Percentiles rank a stretch among this genome's conserved stretches.
Evolutionary conservation across 2,329 filamentous ascomycete species (phyloP).

Genomic region (Akanthomyces muscarius): DNA sequence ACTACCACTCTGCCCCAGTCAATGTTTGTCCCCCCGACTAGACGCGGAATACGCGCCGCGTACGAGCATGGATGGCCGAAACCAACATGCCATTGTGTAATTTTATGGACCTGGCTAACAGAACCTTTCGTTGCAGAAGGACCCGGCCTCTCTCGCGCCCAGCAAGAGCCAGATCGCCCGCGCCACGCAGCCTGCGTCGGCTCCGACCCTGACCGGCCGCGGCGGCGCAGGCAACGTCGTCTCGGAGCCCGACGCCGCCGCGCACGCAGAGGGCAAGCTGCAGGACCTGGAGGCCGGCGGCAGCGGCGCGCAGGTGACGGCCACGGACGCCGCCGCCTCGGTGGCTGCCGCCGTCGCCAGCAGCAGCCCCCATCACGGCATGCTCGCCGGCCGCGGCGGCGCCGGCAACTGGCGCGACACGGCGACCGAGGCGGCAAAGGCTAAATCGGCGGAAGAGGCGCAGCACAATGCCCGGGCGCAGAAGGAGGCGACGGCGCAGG

Average conservation of each 20-base stretch:
- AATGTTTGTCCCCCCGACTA: constrained; percentile 2
- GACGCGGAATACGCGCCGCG: background rate
- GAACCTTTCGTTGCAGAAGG: background rate
- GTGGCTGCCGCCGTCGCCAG: constrained; percentile 3
- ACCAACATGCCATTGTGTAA: background rate
- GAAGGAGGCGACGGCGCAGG: constrained; percentile 30
- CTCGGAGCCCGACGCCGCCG: constrained; percentile 26
- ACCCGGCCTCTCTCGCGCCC: background rate
- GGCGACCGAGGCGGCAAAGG: background rate
- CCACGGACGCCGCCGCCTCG: constrained; percentile 23
- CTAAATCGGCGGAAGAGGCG: background rate
- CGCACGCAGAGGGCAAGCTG: constrained; percentile 19
- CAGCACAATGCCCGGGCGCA: constrained; percentile 22
- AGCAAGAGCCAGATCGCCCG: background rate
- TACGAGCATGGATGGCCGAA: background rate
- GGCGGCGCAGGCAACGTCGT: constrained; percentile 54
- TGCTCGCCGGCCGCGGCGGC: constrained; percentile 43
- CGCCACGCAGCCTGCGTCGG: constrained; percentile 2
- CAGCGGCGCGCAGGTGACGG: constrained; percentile 23
- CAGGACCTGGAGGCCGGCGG: constrained; percentile 20
- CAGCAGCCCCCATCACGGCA: constrained; percentile 23
- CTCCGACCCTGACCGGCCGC: constrained; percentile 38
- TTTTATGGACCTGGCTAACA: background rate
- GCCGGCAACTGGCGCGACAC: constrained; percentile 46
- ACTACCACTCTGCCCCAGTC: constrained; percentile 38